Percentiles rank a stretch among this genome's conserved stretches.
Conservation (phyloP, 2,329 filamentous ascomycete genomes). For the Aquanectria penicillioides region DNA sequence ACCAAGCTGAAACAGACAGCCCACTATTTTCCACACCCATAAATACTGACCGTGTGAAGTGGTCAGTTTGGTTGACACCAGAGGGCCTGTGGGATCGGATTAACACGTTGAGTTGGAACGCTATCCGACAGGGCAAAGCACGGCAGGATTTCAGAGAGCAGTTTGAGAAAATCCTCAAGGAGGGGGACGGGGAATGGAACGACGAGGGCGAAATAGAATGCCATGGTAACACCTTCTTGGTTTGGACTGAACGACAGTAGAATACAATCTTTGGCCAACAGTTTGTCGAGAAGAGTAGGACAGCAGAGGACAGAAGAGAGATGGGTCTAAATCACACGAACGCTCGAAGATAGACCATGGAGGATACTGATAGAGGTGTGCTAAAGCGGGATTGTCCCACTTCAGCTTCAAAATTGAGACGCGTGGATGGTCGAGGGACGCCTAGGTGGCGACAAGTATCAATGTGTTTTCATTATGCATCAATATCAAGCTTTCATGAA, state of each 20-base stretch:
- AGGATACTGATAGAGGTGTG: no score
- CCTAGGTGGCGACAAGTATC: slow-evolving; percentile 4
- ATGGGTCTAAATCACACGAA: no score
- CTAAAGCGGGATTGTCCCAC: no score
- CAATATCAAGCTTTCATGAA: slow-evolving; percentile 47
- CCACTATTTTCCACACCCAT: slow-evolving; percentile 70
- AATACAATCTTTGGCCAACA: no score
- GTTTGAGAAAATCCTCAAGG: slow-evolving; percentile 65
- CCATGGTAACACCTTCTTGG: slow-evolving; percentile 71
- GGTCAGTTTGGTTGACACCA: slow-evolving; percentile 64
- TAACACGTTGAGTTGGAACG: slow-evolving; percentile 74
- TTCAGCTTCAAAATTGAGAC: no score
- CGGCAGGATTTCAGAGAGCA: slow-evolving; percentile 58
- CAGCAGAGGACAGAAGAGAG: no score
- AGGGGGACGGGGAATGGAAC: slow-evolving; percentile 65
- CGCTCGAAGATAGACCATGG: no score
- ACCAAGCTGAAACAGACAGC: slow-evolving; percentile 59
- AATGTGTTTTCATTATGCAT: slow-evolving; percentile 31
- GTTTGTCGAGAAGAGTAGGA: no score
- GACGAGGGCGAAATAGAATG: slow-evolving; percentile 70
- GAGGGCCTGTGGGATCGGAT: slow-evolving; percentile 72
- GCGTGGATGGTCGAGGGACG: no score
- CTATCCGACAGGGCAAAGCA: slow-evolving; percentile 63
- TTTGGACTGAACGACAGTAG: slow-evolving; percentile 66
- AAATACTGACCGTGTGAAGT: slow-evolving; percentile 56